These are phyloP conservation scores for Penicillium freii DNA, from an alignment of 2,329 filamentous ascomycete genomes.

Conservation along the genomic window DNA sequence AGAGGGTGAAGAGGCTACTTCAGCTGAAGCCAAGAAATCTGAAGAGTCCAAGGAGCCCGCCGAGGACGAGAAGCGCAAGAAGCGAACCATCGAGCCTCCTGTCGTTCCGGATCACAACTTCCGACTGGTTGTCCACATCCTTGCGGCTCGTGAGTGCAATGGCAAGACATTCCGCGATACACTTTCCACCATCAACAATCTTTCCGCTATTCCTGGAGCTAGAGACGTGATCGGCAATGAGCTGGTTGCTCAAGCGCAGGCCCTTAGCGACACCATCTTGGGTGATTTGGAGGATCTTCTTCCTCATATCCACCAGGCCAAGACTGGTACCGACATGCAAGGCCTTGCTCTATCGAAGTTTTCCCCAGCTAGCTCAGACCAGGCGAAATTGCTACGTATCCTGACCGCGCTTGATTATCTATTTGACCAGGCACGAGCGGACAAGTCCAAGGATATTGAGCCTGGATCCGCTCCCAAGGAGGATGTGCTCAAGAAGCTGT, in stretches of 20 bases:
- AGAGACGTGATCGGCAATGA: constrained; percentile 91
- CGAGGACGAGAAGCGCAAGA: constrained; percentile 55
- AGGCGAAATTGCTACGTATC: constrained; percentile 90
- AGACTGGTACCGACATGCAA: constrained; percentile 90
- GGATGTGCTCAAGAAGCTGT: constrained; percentile 80
- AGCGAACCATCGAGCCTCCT: constrained; percentile 70
- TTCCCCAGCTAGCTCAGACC: constrained; percentile 91
- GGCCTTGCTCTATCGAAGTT: constrained; percentile 92
- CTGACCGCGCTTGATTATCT: constrained; percentile 93
- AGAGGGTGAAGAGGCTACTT: constrained; percentile 33
- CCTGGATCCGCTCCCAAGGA: constrained; percentile 66
- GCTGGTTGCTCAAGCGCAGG: constrained; percentile 80
- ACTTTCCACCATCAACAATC: constrained; percentile 95
- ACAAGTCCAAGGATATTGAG: constrained; percentile 53
- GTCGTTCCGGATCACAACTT: constrained; percentile 86
- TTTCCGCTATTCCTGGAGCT: constrained; percentile 87
- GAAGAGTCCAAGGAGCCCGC: constrained; percentile 41
- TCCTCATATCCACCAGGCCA: constrained; percentile 80
- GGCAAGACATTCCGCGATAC: constrained; percentile 98
- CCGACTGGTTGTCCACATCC: constrained; percentile 90
- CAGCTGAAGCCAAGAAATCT: constrained; percentile 25
- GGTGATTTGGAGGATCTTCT: constrained; percentile 80
- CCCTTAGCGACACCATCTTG: constrained; percentile 80
- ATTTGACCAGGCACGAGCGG: constrained; percentile 75
- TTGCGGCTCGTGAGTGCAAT: constrained; percentile 92